A percentile compares a stretch with the other conserved stretches of the same genome.
phyloP scores from a whole-genome alignment of 129 eudicot genomes.

The Pulicaria dysenterica region DNA sequence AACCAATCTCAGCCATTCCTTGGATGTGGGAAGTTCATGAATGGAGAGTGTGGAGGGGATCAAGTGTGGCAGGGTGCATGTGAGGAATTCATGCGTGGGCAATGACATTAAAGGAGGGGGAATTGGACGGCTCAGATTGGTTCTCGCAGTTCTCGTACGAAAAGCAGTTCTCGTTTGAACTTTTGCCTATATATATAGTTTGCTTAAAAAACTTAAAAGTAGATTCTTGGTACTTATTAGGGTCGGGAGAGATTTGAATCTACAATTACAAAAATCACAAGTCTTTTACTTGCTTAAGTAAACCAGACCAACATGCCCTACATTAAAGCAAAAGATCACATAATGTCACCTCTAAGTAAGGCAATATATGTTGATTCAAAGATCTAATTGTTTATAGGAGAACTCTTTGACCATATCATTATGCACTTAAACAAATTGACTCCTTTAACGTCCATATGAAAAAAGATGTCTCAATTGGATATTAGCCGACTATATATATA shows the following conservation, averaged over 20 bases:
- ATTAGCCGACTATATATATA: neutral
- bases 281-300: conserved; percentile 38
- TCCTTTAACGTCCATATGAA: conserved; percentile 22
- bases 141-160: too few relatives aligned
- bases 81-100: too few relatives aligned
- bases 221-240: neutral
- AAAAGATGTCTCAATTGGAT: conserved; percentile 9
- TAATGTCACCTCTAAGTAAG: conserved; percentile 48
- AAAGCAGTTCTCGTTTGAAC: too few relatives aligned
- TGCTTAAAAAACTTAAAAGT: neutral
- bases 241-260: neutral
- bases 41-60: too few relatives aligned
- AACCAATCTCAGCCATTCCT: too few relatives aligned
- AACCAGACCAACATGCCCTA: conserved; percentile 47
- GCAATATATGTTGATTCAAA: conserved; percentile 36
- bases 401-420: conserved; percentile 44
- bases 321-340: conserved; percentile 47
- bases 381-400: conserved; percentile 23
- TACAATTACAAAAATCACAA: conserved; percentile 5
- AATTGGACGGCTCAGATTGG: too few relatives aligned
- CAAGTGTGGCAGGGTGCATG: too few relatives aligned
- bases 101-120: too few relatives aligned
- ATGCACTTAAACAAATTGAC: conserved; percentile 29
- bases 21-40: too few relatives aligned
- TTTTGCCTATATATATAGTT: too few relatives aligned